Percentiles rank a stretch among this genome's conserved stretches.
phyloP scores from a whole-genome alignment of 495 filamentous ascomycete genomes.

The Durotheca rogersii region DNA sequence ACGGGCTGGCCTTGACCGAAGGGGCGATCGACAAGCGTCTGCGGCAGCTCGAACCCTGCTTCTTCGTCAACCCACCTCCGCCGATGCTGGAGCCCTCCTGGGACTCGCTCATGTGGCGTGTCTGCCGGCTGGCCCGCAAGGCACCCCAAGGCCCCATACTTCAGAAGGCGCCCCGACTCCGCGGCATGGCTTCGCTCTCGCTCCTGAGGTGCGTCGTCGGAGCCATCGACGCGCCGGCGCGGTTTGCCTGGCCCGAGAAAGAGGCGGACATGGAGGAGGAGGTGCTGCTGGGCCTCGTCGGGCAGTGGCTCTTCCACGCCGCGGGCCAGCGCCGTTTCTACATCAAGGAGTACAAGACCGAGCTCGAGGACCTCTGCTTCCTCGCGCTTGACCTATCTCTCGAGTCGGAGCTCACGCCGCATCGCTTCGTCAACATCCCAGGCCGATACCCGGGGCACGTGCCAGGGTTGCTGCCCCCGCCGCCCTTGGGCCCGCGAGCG shows the following conservation, averaged over 20 bases:
- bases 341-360: slow-evolving; percentile 6
- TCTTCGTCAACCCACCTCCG: slow-evolving; percentile 21
- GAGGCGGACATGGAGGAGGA: slow-evolving; percentile 13
- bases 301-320: slow-evolving; percentile 23
- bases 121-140: slow-evolving; percentile 22
- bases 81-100: slow-evolving; percentile 23
- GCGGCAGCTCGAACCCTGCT: slow-evolving; percentile 17
- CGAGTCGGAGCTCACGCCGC: slow-evolving; percentile 9
- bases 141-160: neutral
- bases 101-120: slow-evolving; percentile 32
- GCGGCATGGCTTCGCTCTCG: neutral
- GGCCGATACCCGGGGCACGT: neutral
- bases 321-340: slow-evolving; percentile 20
- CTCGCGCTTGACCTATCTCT: slow-evolving; percentile 28
- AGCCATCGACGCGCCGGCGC: slow-evolving; percentile 6
- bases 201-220: slow-evolving; percentile 17
- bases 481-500: neutral
- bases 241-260: slow-evolving; percentile 7
- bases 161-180: neutral
- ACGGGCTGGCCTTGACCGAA: slow-evolving; percentile 3
- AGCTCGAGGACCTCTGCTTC: slow-evolving; percentile 6
- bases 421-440: no score
- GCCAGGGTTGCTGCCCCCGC: neutral
- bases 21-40: slow-evolving; percentile 22
- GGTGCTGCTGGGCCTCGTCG: slow-evolving; percentile 6